Conservation (phyloP, 2,329 filamentous ascomycete species). For the Xenosphaeropsis pyriputrescens region DNA sequence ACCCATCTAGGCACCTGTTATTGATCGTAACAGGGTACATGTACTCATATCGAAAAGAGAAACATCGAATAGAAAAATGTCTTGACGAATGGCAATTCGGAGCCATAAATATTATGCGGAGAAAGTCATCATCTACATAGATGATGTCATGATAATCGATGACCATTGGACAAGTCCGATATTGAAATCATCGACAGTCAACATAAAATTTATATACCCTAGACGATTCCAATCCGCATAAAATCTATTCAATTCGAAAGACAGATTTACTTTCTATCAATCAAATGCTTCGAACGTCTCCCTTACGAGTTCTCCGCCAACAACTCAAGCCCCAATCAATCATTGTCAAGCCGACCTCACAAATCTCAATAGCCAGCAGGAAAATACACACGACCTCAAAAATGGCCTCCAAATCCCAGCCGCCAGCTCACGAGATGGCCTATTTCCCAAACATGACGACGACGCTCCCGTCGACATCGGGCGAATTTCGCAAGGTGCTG, state of each 20-base stretch:
- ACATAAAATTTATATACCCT: too few relatives aligned
- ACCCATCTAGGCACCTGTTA: too few relatives aligned
- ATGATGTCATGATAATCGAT: too few relatives aligned
- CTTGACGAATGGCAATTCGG: too few relatives aligned
- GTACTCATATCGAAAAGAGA: too few relatives aligned
- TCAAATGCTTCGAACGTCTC: background rate
- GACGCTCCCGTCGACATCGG: conserved; percentile 34
- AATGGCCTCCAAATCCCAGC: conserved; percentile 12
- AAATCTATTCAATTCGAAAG: background rate
- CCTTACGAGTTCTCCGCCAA: background rate
- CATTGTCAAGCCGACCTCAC: background rate
- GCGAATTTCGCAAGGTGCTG: conserved; percentile 44
- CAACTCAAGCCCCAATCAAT: background rate
- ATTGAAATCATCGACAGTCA: too few relatives aligned
- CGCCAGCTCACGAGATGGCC: conserved; percentile 38
- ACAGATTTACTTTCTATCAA: background rate
- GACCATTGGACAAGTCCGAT: too few relatives aligned
- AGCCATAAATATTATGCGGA: too few relatives aligned
- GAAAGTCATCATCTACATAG: too few relatives aligned
- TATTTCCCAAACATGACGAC: conserved; percentile 42
- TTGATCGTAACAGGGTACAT: too few relatives aligned
- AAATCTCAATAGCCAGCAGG: background rate
- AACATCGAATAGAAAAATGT: too few relatives aligned
- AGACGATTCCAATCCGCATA: background rate
- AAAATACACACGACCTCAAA: conserved; percentile 5